Percentiles rank a stretch among this genome's conserved stretches.
These are phyloP conservation scores for Phytophthora sansomeana DNA, from an alignment of 352 stramenopile species.

Conservation along the genomic window DNA sequence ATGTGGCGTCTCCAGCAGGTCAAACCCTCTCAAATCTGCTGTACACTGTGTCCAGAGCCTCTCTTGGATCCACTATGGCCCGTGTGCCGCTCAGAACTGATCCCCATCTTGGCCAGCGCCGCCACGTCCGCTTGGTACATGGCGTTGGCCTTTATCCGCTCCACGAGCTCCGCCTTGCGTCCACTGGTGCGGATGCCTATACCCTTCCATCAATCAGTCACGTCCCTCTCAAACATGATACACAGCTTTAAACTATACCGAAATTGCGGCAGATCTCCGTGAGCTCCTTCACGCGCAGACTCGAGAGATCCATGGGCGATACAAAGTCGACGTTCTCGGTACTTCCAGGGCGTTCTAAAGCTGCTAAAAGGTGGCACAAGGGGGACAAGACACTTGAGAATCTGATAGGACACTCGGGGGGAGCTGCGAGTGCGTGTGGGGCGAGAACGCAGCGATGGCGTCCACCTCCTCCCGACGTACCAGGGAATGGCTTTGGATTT, in stretches of 20 bases:
- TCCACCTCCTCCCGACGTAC: no score
- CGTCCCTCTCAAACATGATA: background rate
- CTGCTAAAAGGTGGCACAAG: no score
- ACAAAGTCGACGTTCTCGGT: no score
- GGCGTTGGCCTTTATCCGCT: constrained; percentile 70
- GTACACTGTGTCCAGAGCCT: constrained; percentile 37
- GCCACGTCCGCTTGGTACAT: constrained; percentile 50
- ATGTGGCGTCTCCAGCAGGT: no score
- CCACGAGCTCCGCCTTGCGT: constrained; percentile 79
- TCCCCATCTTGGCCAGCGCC: constrained; percentile 37
- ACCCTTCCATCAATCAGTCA: background rate
- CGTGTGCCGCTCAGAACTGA: constrained; percentile 16
- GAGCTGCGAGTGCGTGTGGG: no score
- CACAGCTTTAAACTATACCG: constrained; percentile 41
- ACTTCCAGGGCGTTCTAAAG: no score
- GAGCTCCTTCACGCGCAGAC: constrained; percentile 84
- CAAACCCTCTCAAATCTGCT: constrained; percentile 11
- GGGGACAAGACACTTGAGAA: no score
- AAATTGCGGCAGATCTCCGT: constrained; percentile 80
- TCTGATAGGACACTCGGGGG: no score
- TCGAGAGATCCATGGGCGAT: constrained; percentile 79
- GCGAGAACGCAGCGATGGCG: no score
- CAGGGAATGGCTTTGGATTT: no score
- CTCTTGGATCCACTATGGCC: constrained; percentile 38
- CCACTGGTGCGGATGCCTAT: constrained; percentile 77